These are phyloP conservation scores for Hanseniaspora guilliermondii DNA, from an alignment of 805 yeast genomes.

Conservation along the genomic window DNA sequence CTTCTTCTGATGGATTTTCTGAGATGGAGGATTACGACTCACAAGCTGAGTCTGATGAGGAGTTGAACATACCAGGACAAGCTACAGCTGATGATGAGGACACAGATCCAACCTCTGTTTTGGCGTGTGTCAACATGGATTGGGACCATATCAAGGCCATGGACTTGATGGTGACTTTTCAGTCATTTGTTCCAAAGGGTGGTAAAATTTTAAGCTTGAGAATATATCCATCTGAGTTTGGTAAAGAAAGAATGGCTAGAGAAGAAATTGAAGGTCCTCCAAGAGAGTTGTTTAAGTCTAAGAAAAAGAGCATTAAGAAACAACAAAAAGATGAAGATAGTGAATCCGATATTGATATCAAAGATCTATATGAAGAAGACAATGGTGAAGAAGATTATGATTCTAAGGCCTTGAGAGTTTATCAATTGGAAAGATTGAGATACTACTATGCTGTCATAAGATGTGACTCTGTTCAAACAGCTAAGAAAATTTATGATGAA, in stretches of 20 bases:
- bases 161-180: constrained; percentile 79
- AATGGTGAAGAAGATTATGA: constrained; percentile 76
- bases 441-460: constrained; percentile 84
- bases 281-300: constrained; percentile 55
- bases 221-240: constrained; percentile 81
- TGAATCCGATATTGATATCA: constrained; percentile 48
- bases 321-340: constrained; percentile 34
- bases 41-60: constrained; percentile 46
- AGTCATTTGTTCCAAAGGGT: constrained; percentile 67
- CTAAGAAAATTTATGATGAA: constrained; percentile 62
- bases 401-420: constrained; percentile 68
- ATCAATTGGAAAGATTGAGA: constrained; percentile 83
- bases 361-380: constrained; percentile 63
- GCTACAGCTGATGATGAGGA: constrained; percentile 47
- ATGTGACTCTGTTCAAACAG: constrained; percentile 64
- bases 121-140: constrained; percentile 92
- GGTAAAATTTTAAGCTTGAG: constrained; percentile 58
- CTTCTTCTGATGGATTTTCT: constrained; percentile 30
- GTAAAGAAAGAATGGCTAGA: constrained; percentile 77
- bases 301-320: constrained; percentile 28
- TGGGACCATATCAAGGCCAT: constrained; percentile 91
- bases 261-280: constrained; percentile 93
- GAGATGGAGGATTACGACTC: constrained; percentile 32
- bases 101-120: constrained; percentile 68
- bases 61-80: constrained; percentile 16